phyloP scores from a whole-genome alignment of 352 stramenopile genomes.

The Lagenidium giganteum region DNA sequence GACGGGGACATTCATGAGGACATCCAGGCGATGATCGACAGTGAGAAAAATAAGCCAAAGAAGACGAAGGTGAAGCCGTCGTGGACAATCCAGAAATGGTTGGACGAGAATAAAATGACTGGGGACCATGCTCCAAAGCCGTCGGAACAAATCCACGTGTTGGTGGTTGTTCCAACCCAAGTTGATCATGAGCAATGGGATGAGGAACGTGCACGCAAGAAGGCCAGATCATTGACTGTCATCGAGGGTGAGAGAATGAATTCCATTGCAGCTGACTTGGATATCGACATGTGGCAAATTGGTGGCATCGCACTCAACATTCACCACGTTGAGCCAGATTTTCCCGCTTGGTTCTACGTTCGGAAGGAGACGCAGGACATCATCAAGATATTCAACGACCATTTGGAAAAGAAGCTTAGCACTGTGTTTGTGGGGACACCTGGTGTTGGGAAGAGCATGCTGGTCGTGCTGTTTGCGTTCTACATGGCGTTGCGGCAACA shows the following conservation, averaged over 20 bases:
- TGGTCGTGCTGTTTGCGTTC: conserved; percentile 26
- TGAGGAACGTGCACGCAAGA: conserved; percentile 8
- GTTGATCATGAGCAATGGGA: too few species aligned
- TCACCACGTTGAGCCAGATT: conserved; percentile 21
- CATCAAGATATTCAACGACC: conserved; percentile 17
- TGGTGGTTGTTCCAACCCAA: conserved; percentile 7
- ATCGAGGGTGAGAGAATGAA: not conserved
- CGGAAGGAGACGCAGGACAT: conserved; percentile 23
- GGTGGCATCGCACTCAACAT: conserved; percentile 14
- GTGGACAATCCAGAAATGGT: too few species aligned
- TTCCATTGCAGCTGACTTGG: not conserved
- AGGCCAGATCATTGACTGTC: not conserved
- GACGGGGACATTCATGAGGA: conserved; percentile 7
- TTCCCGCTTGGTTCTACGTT: conserved; percentile 26
- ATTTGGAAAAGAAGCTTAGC: conserved; percentile 8
- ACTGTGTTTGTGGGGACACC: conserved; percentile 22
- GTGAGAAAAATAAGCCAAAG: conserved; percentile 4
- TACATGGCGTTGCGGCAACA: conserved; percentile 20
- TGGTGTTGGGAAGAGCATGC: conserved; percentile 25
- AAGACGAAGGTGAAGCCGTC: conserved; percentile 12
- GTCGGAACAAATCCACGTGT: conserved; percentile 8
- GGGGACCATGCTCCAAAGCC: conserved; percentile 6
- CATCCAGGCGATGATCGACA: conserved; percentile 7
- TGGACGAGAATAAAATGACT: conserved; percentile 10
- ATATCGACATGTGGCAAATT: conserved; percentile 6